phyloP scores from a whole-genome alignment of 139 green algal species.

The Haematococcus sp. region DNA sequence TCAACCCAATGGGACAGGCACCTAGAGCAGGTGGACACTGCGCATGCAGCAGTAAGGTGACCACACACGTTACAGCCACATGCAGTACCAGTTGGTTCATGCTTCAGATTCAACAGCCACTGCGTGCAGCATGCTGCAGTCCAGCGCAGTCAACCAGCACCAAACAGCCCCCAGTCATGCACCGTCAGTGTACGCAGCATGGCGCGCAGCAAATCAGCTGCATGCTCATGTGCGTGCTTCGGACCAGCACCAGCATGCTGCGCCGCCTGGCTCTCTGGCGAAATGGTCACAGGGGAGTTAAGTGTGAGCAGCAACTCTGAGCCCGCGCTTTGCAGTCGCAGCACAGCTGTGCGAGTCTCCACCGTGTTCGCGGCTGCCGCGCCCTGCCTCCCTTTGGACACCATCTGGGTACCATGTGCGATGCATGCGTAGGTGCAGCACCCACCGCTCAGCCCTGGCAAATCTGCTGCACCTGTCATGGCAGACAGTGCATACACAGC shows the following conservation, averaged over 20 bases:
- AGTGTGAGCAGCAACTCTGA: constrained; percentile 28
- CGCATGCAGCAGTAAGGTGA: too few species aligned
- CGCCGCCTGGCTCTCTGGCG: background rate
- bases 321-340: constrained; percentile 48
- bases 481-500: too few species aligned
- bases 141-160: too few species aligned
- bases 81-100: too few species aligned
- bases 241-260: background rate
- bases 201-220: background rate
- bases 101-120: too few species aligned
- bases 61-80: too few species aligned
- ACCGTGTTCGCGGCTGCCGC: constrained; percentile 27
- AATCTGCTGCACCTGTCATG: background rate
- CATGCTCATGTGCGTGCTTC: background rate
- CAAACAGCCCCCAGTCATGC: constrained; percentile 25
- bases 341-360: constrained; percentile 32
- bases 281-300: constrained; percentile 12
- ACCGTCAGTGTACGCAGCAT: constrained; percentile 5
- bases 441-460: constrained; percentile 23
- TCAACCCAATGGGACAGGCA: too few species aligned
- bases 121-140: too few species aligned
- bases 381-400: constrained; percentile 27
- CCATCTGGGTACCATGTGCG: constrained; percentile 35
- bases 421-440: constrained; percentile 13
- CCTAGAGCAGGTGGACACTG: too few species aligned